Evolutionary conservation across 202 grass and related monocot genomes (phyloP).

Genomic region (Musa balbisiana): DNA sequence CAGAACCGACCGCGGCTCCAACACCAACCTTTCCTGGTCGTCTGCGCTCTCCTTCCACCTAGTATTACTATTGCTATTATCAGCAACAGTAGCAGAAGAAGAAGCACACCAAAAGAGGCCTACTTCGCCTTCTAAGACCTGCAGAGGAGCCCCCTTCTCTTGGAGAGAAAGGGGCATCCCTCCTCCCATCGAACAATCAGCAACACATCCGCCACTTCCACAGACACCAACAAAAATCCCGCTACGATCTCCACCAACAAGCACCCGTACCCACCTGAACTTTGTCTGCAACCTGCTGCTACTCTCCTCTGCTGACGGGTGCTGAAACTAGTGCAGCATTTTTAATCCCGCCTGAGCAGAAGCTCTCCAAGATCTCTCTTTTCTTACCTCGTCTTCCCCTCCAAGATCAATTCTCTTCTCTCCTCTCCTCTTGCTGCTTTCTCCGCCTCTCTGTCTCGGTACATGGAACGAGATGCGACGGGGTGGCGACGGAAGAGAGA

Average conservation of each 20-base stretch:
- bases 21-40: slow-evolving; percentile 26
- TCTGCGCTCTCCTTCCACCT: slow-evolving; percentile 18
- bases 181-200: slow-evolving; percentile 47
- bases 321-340: neutral
- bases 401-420: neutral
- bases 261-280: neutral
- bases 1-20: slow-evolving; percentile 72
- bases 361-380: neutral
- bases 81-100: slow-evolving; percentile 1
- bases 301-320: neutral
- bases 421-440: neutral
- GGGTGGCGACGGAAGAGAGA: no score
- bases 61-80: neutral
- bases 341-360: neutral
- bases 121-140: slow-evolving; percentile 28
- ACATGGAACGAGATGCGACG: no score
- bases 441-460: no score
- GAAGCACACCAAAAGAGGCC: neutral
- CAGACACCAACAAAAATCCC: neutral
- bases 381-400: neutral
- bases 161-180: slow-evolving; percentile 44
- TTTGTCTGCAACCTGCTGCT: neutral
- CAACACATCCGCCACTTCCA: neutral
- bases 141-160: neutral
- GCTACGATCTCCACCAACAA: neutral